Base-by-base conservation (phyloP, 768 basidiomycete genomes). In the Mrakia gelida region DNA sequence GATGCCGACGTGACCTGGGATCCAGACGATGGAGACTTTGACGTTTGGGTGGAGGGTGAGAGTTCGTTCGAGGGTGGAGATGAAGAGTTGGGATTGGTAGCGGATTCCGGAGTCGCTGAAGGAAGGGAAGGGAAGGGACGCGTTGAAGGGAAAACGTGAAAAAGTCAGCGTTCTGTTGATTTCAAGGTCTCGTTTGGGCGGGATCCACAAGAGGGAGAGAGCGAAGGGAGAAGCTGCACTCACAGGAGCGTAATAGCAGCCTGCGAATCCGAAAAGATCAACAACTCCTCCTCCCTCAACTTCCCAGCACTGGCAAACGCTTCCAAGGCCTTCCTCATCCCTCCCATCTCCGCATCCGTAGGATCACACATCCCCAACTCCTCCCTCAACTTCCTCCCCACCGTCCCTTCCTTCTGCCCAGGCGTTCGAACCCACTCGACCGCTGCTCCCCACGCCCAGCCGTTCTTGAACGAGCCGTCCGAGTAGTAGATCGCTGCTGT, bases 231-330 rank as follows among this genome's bases (percentile, higher is more conserved):
- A n/a, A n/a, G n/a, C n/a, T n/a, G n/a, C 75, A 65, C 80, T 76
- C 70, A 83, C 80, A 71, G 41, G 21, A 79, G 38, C 1, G 78
- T 79, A 34, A 84, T 83, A 23, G 84, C 84, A 2, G 83, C 84
- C 79, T 81, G 82, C 23, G 83, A 83, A 75, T 83, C 82, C 76
- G 81, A 82, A 65, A 84, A 84, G 71, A 84, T 81, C 71, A 82
- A 81, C 61, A 83, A 76, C 70, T 83, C 83, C 61, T 75, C 59
- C 56, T 59, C 23, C 30, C 63, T 70, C 18, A 79, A 70, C 45
- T 62, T 71, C 16, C 78, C 78, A 13, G 70, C 75, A 30, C 74
- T 79, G 1, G 74, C 83, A 67, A 82, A 84, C 10, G 83, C 82
- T 73, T 84, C 83, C 10, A 81, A 79, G 7, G 84, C 84, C 73